Base-by-base conservation (phyloP, 768 basidiomycete genomes). In the Termitomyces eurrhizus region DNA sequence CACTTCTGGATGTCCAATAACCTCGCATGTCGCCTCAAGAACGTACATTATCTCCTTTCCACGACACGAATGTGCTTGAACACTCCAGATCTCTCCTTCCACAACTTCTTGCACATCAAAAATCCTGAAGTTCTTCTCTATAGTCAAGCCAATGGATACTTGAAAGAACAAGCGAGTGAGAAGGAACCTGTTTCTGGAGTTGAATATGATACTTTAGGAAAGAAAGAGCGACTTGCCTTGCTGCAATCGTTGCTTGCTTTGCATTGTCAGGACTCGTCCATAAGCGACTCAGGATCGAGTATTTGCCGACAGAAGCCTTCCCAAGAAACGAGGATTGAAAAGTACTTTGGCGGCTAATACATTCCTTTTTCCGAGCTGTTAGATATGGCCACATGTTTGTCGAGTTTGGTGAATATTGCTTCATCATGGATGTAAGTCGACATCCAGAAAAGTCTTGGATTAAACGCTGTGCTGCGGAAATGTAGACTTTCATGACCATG, bases 301-400 rank as follows among this genome's bases (percentile, higher is more conserved):
- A 65, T 36, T 67, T 66, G 0, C 71, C 72, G 4, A 71, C 64
- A 56, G 80, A 72, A 8, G 74, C 66, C 18, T 61, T 65, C 13
- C 77, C 77, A 26, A 91, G 69, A 69, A 89, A 87, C 7, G 86
- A 85, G 12, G 60, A 58, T 9, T 71, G 63, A 66, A 83, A 88
- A n/a, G 65, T 63, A 4, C 59, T 58, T 56, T 72, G 77, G 44
- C 82, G 76, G 18, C 57, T 59, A 0, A 60, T 44, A 1, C 69
- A 65, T 68, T 90, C 87, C 13, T 66, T 62, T 59, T 75, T 66
- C n/a, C 89, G 82, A 24, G 74, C 66, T 32, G 70, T 71, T 37
- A 90, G 76, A 68, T 91, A 91, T 7, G 89, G 88, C 90, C 90
- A 92, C 67, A 87, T 75, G 63, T 91, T 84, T 1, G 79, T 83